phyloP scores from a whole-genome alignment of 306 rosid genomes.

The Coriaria nepalensis region DNA sequence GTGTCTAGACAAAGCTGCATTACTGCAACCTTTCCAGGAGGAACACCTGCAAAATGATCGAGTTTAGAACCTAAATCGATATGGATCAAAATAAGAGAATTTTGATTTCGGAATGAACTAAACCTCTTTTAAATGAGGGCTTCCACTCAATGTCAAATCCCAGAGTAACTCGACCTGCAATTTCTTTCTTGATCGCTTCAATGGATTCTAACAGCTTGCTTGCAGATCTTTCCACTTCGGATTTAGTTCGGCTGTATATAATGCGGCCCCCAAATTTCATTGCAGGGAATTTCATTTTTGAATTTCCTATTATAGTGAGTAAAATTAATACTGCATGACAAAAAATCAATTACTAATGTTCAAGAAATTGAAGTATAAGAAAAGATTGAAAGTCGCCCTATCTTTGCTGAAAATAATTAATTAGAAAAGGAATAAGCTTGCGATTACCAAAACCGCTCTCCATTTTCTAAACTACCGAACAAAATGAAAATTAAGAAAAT shows the following conservation, averaged over 20 bases:
- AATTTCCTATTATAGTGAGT: slow-evolving; percentile 18
- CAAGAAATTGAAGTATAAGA: too few species aligned
- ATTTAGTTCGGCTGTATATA: slow-evolving; percentile 48
- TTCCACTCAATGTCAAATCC: slow-evolving; percentile 88
- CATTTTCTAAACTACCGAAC: not conserved
- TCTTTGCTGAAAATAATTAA: too few species aligned
- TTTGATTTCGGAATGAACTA: not conserved
- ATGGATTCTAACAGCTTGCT: slow-evolving; percentile 21
- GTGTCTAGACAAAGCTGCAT: slow-evolving; percentile 64
- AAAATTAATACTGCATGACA: not conserved
- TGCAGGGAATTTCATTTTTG: slow-evolving; percentile 41
- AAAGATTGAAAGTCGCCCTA: too few species aligned
- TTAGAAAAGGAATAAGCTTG: not conserved
- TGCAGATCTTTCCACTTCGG: slow-evolving; percentile 46
- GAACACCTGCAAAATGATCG: slow-evolving; percentile 35
- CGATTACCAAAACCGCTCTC: not conserved
- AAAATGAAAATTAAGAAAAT: not conserved
- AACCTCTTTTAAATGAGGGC: slow-evolving; percentile 59
- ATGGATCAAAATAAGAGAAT: not conserved
- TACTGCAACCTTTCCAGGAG: slow-evolving; percentile 75
- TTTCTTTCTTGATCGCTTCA: slow-evolving; percentile 23
- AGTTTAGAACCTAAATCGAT: not conserved
- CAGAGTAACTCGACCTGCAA: slow-evolving; percentile 22
- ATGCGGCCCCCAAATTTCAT: slow-evolving; percentile 56
- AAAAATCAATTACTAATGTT: not conserved